Evolutionary conservation across 495 filamentous ascomycete species (phyloP), one percentile per base, ranked within the genome.

Genomic region (Tuber umbilicatum): DNA sequence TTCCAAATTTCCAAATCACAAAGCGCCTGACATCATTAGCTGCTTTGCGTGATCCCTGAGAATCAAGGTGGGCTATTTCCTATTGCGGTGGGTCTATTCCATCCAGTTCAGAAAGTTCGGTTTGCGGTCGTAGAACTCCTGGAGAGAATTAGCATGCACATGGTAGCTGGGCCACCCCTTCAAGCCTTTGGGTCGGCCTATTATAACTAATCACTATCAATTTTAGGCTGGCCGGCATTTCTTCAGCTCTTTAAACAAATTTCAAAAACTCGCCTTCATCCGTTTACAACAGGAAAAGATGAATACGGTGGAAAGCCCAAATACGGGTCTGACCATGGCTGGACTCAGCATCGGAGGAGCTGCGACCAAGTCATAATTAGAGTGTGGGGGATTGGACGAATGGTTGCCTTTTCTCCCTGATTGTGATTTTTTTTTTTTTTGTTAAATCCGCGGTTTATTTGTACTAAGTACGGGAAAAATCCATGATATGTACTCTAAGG

Each of bases 21-120:
- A 31, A 35, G 68, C 3, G 21, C 37, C 69, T 40, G 39, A 37
- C 50, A 41, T 68, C 23, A 14, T 37, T 37, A 76, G 45, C 70
- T 81, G n/a, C 86, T 97, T 38, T 91, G 89, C 23, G 91, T 94
- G 39, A 90, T 94, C 5, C 93, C 94, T 12, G 93, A 97, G 85
- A 91, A 89, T 68, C 91, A 94, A 76, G 92, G 91, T 0, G 95
- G 95, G 1, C 86, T 99, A 35, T 98, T 98, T 84, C 97, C 97
- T 78, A 83, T 99, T 43, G 91, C 90, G 55, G 88, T 98, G 74
- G 95, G 95, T 5, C 86, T 99, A n/a, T 97, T 97, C 82, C 95
- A 99, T 85, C 92, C 92, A 50, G 87, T 92, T 73, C 86, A 85
- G 43, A 91, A 91, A 73, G 94, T 97, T 39, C 88, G 95, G 60